A percentile compares a stretch with the other conserved stretches of the same genome.
These are phyloP conservation scores for Pseudocercospora fuligena DNA, from an alignment of 2,329 filamentous ascomycete species.

Conservation along the genomic window DNA sequence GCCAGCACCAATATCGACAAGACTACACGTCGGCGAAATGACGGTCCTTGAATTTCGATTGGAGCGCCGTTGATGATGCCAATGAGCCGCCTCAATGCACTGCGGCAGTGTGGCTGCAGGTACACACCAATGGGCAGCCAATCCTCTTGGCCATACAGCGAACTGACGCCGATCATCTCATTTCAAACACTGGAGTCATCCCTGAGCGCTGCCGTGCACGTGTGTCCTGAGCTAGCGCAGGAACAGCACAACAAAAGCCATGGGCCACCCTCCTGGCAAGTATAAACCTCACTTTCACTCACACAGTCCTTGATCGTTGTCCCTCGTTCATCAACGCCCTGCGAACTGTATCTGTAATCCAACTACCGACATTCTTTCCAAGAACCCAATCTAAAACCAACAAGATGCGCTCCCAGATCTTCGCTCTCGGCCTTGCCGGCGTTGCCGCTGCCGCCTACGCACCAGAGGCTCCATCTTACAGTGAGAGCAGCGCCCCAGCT, in stretches of 20 bases:
- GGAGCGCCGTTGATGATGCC: conserved; percentile 5
- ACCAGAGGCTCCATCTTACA: conserved; percentile 3
- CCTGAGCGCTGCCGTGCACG: conserved; percentile 4
- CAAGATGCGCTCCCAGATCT: conserved; percentile 48
- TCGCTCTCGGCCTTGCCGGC: conserved; percentile 43
- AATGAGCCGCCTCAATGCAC: conserved; percentile 3
- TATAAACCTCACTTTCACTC: conserved; percentile 5
- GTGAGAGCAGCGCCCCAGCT: background rate
- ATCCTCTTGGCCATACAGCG: background rate
- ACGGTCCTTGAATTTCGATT: conserved; percentile 5
- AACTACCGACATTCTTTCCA: conserved; percentile 24
- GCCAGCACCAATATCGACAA: conserved; percentile 4
- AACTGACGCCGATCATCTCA: conserved; percentile 9
- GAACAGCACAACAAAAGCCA: conserved; percentile 12
- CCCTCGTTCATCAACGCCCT: conserved; percentile 13
- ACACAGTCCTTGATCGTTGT: conserved; percentile 5
- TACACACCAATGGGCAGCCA: background rate
- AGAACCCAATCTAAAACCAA: conserved; percentile 12
- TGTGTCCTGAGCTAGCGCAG: conserved; percentile 6
- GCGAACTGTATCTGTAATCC: conserved; percentile 16
- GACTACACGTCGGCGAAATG: background rate
- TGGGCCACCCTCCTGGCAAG: background rate
- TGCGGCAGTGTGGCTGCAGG: conserved; percentile 5
- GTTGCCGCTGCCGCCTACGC: conserved; percentile 46
- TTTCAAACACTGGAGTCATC: conserved; percentile 8